These are phyloP conservation scores for Jaapia argillacea DNA, from an alignment of 768 basidiomycete genomes.

Conservation along the genomic window DNA sequence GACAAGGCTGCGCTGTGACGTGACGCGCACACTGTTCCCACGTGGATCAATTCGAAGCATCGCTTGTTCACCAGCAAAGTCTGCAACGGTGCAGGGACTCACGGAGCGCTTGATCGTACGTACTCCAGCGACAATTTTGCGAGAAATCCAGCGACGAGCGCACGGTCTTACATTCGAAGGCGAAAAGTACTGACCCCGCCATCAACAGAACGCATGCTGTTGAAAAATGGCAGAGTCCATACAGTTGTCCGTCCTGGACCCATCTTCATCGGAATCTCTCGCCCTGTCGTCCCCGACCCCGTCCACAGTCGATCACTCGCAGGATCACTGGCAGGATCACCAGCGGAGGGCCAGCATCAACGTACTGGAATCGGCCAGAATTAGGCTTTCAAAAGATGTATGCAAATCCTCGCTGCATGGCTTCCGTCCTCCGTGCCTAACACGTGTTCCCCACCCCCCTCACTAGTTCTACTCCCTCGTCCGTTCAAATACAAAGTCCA, in stretches of 20 bases:
- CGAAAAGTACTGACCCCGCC: no score
- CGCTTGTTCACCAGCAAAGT: no score
- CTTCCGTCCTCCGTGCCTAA: constrained; percentile 12
- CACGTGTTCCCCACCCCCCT: constrained; percentile 22
- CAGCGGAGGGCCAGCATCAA: constrained; percentile 16
- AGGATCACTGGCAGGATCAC: neutral
- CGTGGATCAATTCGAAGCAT: no score
- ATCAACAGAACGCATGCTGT: no score
- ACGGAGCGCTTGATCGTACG: no score
- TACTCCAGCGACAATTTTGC: no score
- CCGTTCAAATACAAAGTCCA: constrained; percentile 17
- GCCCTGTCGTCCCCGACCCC: constrained; percentile 13
- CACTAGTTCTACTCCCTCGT: constrained; percentile 18
- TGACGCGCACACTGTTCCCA: no score
- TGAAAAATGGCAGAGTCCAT: constrained; percentile 5
- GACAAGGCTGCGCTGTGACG: no score
- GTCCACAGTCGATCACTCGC: constrained; percentile 9
- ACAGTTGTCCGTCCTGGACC: constrained; percentile 1
- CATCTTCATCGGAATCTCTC: no score
- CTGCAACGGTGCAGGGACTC: no score
- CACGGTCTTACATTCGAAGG: no score
- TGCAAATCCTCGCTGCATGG: constrained; percentile 16
- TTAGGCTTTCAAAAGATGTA: constrained; percentile 25
- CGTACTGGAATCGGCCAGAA: constrained; percentile 22
- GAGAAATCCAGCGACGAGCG: no score